Conservation (phyloP, 2,329 filamentous ascomycete genomes). For the Chrysoporthe puriensis region DNA sequence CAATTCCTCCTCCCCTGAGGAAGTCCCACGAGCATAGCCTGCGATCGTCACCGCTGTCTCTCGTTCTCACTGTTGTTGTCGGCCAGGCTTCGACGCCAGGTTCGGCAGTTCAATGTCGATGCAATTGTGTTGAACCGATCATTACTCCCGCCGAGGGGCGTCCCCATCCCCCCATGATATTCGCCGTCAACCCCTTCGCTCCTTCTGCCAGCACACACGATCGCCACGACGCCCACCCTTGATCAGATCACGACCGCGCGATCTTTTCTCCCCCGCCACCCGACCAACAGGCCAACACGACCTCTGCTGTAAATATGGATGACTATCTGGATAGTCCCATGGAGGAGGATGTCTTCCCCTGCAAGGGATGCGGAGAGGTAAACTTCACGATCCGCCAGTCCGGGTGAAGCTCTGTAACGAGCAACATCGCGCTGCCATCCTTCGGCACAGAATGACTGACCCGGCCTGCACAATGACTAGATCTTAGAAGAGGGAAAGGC, state of each 20-base stretch:
- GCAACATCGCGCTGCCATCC: conserved; percentile 36
- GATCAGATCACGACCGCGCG: conserved; percentile 6
- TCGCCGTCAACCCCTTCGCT: conserved; percentile 14
- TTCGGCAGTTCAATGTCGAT: conserved; percentile 10
- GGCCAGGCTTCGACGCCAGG: conserved; percentile 3
- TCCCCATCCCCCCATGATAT: conserved; percentile 16
- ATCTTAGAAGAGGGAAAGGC: conserved; percentile 98
- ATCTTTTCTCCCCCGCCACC: neutral
- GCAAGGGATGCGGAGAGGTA: conserved; percentile 93
- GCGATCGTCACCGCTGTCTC: conserved; percentile 1
- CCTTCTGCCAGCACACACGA: conserved; percentile 7
- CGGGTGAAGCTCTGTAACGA: neutral
- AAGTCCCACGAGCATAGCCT: neutral
- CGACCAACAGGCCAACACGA: conserved; percentile 27
- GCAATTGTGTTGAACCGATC: conserved; percentile 7
- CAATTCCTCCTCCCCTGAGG: neutral
- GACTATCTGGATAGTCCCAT: conserved; percentile 67
- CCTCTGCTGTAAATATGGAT: conserved; percentile 49
- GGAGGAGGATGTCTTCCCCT: conserved; percentile 86
- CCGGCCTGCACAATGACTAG: conserved; percentile 49
- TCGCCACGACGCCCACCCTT: conserved; percentile 7
- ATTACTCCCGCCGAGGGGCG: conserved; percentile 17
- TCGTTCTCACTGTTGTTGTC: neutral
- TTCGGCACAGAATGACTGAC: conserved; percentile 22
- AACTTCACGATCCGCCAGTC: conserved; percentile 12